Evolutionary conservation across 257 asterid genomes (phyloP).

Genomic region (Solanum tacnaense): DNA sequence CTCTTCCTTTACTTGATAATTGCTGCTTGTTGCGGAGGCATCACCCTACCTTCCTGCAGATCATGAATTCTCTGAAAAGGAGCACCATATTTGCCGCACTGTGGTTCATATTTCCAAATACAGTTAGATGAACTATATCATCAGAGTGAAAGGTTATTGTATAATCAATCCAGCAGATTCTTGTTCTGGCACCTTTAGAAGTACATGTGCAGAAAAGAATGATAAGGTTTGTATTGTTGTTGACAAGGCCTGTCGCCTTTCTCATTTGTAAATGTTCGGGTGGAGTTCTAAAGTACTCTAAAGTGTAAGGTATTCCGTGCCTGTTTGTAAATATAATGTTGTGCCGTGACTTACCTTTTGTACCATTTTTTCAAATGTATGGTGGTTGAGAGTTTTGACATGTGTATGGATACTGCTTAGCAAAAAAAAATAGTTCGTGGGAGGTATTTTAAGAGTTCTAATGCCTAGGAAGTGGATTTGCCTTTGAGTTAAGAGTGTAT

Average conservation of each 20-base stretch:
- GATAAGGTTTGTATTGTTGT: background rate
- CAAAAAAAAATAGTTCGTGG: background rate
- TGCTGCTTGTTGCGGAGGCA: slow-evolving; percentile 7
- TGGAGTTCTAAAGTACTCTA: background rate
- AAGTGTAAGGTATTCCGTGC: background rate
- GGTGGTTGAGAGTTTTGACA: background rate
- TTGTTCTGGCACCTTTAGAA: background rate
- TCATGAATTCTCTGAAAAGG: background rate
- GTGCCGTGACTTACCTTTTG: background rate
- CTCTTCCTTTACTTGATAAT: background rate
- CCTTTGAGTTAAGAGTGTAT: background rate
- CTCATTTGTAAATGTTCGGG: background rate
- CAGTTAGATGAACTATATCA: background rate
- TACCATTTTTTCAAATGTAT: background rate
- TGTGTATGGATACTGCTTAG: background rate
- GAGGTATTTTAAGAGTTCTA: background rate
- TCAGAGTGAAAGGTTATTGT: background rate
- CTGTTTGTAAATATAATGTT: background rate
- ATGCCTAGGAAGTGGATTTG: background rate
- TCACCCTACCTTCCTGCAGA: slow-evolving; percentile 3
- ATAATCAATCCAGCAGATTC: background rate
- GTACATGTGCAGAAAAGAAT: background rate
- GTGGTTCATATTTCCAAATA: background rate
- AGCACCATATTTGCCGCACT: background rate
- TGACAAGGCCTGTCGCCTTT: background rate